Evolutionary conservation across 106 monocot species (phyloP).

Genomic region (Acorus calamus): DNA sequence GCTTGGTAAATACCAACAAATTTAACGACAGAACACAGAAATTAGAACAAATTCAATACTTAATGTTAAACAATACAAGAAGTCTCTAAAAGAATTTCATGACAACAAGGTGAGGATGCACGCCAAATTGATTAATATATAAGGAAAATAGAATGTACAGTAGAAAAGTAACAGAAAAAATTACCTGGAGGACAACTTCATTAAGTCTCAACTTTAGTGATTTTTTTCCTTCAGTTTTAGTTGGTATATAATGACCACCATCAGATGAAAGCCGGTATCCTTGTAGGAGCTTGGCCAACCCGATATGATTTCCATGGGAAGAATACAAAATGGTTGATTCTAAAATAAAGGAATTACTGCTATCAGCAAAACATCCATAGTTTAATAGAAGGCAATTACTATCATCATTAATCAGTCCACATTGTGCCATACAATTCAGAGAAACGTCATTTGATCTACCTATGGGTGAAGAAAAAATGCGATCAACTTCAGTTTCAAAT

Average conservation of each 20-base stretch:
- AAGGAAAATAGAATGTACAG: no score
- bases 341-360: slow-evolving; percentile 15
- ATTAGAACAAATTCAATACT: no score
- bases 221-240: slow-evolving; percentile 84
- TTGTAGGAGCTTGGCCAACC: slow-evolving; percentile 69
- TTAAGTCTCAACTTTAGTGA: slow-evolving; percentile 76
- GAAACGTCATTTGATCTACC: slow-evolving; percentile 24
- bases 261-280: slow-evolving; percentile 60
- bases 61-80: no score
- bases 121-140: no score
- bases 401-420: no score
- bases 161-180: neutral
- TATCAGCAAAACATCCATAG: neutral
- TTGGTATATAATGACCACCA: slow-evolving; percentile 57
- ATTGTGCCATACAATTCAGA: neutral
- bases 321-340: slow-evolving; percentile 86
- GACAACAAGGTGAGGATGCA: no score
- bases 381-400: no score
- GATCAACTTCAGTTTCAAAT: slow-evolving; percentile 81
- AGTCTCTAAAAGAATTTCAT: no score
- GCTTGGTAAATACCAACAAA: no score
- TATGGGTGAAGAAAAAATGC: slow-evolving; percentile 85
- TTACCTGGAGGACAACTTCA: slow-evolving; percentile 81
- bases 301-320: slow-evolving; percentile 75
- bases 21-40: no score